Evolutionary conservation across 371 early-diverging fungal species (phyloP), one percentile per base, ranked within the genome.

Genomic region (Fennellomyces sp.): DNA sequence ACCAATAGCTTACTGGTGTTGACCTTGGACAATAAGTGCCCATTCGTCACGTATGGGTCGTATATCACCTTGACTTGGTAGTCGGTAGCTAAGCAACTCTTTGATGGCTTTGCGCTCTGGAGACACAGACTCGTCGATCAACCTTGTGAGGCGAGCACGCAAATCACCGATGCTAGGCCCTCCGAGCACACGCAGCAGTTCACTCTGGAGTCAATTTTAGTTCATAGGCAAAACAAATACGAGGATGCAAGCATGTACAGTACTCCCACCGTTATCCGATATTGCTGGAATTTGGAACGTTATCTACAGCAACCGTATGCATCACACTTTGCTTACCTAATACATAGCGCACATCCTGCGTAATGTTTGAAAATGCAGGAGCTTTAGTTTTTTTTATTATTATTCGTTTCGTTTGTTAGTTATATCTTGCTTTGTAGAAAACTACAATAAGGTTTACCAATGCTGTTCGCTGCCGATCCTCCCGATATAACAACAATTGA

Each of bases 101-200:
- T 84, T 81, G 55, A 89, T 85, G 15, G 89, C 87, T 12, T 58
- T 64, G 12, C 78, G 66, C 70, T 65, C 70, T 11, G 58, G 51
- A 12, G 70, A 65, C 21, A 65, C 69, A 13, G 47, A 52, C 5
- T 67, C 63, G 33, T 82, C 80, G 35, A 87, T 84, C 27, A 89
- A 64, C 13, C 87, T 70, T 25, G 84, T 81, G 13, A 87, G 56
- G 7, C 89, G 63, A 1, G 84, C 81, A 21, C 89, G 78, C 30
- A 89, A 73, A 64, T 89, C 89, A 28, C 89, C 89, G 60, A 89
- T 86, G 28, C 82, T 84, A 0, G 89, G 89, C 0, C 89, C 89
- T 23, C 87, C 89, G 4, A 89, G 68, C 4, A 85, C 83, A 47
- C 85, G 79, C 47, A 89, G 63, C 13, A 89, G 78, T 59, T 87